Evolutionary conservation across 495 filamentous ascomycete genomes (phyloP).

Genomic region (Daldinia bambusicola): DNA sequence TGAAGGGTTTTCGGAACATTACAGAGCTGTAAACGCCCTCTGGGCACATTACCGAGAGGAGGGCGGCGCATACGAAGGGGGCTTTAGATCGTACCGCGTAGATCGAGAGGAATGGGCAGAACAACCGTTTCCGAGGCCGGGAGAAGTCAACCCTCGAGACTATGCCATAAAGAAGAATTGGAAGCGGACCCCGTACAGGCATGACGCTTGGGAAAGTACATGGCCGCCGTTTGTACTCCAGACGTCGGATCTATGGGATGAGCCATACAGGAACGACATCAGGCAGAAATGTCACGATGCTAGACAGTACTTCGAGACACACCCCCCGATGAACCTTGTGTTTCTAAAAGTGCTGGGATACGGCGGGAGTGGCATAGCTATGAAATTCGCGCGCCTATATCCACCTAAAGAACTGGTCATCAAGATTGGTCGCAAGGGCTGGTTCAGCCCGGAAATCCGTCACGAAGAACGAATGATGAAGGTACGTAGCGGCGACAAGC

Average conservation of each 20-base stretch:
- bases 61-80: neutral
- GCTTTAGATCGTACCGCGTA: neutral
- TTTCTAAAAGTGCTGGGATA: neutral
- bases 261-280: neutral
- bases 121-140: constrained; percentile 1
- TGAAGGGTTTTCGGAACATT: neutral
- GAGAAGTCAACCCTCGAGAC: neutral
- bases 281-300: neutral
- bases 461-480: neutral
- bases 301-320: neutral
- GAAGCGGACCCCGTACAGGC: neutral
- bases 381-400: neutral
- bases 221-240: neutral
- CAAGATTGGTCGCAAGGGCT: neutral
- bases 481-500: constrained; percentile 4
- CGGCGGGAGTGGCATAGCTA: neutral
- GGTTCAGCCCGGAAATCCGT: constrained; percentile 3
- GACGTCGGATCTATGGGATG: neutral
- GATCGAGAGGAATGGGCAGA: neutral
- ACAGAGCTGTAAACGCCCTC: neutral
- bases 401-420: neutral
- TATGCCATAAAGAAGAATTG: neutral
- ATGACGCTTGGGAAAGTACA: neutral
- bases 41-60: neutral
- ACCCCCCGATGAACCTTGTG: neutral